A percentile compares a stretch with the other conserved stretches of the same genome.
Evolutionary conservation across 352 stramenopile genomes (phyloP).

Genomic region (Phytophthora pinifolia): DNA sequence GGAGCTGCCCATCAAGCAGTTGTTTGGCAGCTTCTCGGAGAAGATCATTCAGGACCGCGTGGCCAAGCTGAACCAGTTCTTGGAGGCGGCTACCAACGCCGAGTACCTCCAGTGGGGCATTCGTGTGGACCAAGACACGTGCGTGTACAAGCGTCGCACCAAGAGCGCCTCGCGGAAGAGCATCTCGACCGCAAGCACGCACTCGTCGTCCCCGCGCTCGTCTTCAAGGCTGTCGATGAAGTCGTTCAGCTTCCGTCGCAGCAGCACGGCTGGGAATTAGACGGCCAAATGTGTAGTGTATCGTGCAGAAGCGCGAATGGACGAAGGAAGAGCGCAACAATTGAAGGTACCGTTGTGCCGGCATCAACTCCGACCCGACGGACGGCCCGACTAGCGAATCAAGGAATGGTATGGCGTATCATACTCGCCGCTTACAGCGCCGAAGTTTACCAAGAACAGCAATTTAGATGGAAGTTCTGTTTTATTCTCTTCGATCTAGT

Average conservation of each 20-base stretch:
- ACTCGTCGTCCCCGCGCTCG: conserved; percentile 56
- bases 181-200: conserved; percentile 40
- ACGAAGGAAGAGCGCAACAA: conserved; percentile 20
- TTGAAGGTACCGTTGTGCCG: too few species aligned
- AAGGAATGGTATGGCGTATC: conserved; percentile 23
- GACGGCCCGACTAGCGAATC: conserved; percentile 21
- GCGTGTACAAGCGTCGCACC: conserved; percentile 63
- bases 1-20: too few species aligned
- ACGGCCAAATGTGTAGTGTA: conserved; percentile 29
- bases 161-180: conserved; percentile 54
- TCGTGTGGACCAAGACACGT: conserved; percentile 74
- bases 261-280: conserved; percentile 57
- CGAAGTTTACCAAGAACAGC: conserved; percentile 26
- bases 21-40: conserved; percentile 72
- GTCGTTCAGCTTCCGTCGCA: conserved; percentile 68
- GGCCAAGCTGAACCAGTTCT: conserved; percentile 72
- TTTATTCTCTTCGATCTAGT: too few species aligned
- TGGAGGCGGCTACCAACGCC: conserved; percentile 68
- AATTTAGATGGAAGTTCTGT: conserved; percentile 41
- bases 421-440: conserved; percentile 17
- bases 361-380: conserved; percentile 6
- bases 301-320: conserved; percentile 23
- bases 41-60: conserved; percentile 79
- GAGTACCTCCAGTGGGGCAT: conserved; percentile 80
- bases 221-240: conserved; percentile 72